phyloP scores from a whole-genome alignment of 2,329 filamentous ascomycete genomes.

The Colletotrichum filicis region DNA sequence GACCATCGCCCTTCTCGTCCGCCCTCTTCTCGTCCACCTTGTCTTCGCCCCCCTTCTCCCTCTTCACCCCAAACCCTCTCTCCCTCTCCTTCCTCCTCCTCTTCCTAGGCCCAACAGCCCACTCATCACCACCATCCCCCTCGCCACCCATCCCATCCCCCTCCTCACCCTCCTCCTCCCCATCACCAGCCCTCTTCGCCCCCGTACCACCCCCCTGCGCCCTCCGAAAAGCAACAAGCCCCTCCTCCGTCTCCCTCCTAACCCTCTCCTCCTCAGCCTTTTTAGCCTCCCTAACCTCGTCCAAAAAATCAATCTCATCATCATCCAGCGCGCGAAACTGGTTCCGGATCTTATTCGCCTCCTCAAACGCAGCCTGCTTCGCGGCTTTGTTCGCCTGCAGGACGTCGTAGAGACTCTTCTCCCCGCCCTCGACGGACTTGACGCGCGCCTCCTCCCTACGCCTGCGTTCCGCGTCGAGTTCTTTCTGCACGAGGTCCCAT shows the following conservation, averaged over 20 bases:
- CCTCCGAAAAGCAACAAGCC: slow-evolving; percentile 65
- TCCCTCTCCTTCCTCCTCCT: slow-evolving; percentile 53
- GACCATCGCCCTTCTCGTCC: slow-evolving; percentile 42
- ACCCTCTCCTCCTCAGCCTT: slow-evolving; percentile 65
- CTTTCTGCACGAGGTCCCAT: slow-evolving; percentile 73
- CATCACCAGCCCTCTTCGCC: slow-evolving; percentile 30
- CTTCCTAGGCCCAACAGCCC: slow-evolving; percentile 49
- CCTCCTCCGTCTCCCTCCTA: slow-evolving; percentile 66
- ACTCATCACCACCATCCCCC: slow-evolving; percentile 41
- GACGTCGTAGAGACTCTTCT: slow-evolving; percentile 77
- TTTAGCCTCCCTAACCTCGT: slow-evolving; percentile 63
- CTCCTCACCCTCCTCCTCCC: slow-evolving; percentile 34
- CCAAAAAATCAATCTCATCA: slow-evolving; percentile 81
- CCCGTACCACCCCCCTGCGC: slow-evolving; percentile 50
- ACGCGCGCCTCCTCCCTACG: slow-evolving; percentile 63
- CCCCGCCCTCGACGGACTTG: slow-evolving; percentile 53
- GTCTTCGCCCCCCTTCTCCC: slow-evolving; percentile 38
- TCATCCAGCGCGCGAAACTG: slow-evolving; percentile 84
- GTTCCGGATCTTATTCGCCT: slow-evolving; percentile 76
- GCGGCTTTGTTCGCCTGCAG: slow-evolving; percentile 87
- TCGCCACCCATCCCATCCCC: slow-evolving; percentile 44
- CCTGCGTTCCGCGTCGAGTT: slow-evolving; percentile 70
- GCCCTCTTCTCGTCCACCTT: slow-evolving; percentile 46
- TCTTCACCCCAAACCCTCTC: slow-evolving; percentile 46
- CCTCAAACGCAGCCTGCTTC: slow-evolving; percentile 86